Percentiles rank a stretch among this genome's conserved stretches.
phyloP scores from a whole-genome alignment of 768 basidiomycete genomes.

The Gelatoporia subvermispora region DNA sequence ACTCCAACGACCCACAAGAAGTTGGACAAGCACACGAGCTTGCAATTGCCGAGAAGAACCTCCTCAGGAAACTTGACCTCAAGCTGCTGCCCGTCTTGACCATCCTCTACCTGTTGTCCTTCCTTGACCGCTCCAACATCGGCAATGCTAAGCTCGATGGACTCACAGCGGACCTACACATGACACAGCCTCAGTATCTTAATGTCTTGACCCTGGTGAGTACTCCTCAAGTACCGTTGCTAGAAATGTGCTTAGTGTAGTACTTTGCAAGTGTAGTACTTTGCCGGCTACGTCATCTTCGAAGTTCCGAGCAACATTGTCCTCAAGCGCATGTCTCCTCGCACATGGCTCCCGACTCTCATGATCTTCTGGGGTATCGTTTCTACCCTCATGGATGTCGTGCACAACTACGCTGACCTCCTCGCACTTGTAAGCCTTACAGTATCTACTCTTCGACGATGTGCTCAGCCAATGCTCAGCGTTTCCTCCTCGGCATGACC shows the following conservation, averaged over 20 bases:
- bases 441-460: neutral
- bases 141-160: constrained; percentile 61
- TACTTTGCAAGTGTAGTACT: constrained; percentile 11
- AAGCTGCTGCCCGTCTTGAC: constrained; percentile 70
- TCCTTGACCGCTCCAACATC: constrained; percentile 55
- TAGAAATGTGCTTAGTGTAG: neutral
- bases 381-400: constrained; percentile 32
- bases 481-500: constrained; percentile 39
- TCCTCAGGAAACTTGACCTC: constrained; percentile 55
- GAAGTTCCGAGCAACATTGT: constrained; percentile 27
- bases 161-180: constrained; percentile 39
- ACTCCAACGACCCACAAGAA: no score
- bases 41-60: constrained; percentile 44
- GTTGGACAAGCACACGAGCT: neutral
- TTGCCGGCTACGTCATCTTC: constrained; percentile 15
- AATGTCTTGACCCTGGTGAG: constrained; percentile 67
- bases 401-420: constrained; percentile 34
- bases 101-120: constrained; percentile 67
- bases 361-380: constrained; percentile 36
- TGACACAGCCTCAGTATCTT: constrained; percentile 61
- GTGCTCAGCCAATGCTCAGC: constrained; percentile 2
- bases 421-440: constrained; percentile 9
- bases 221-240: constrained; percentile 52
- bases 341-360: constrained; percentile 35
- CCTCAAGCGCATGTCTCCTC: constrained; percentile 33